These are phyloP conservation scores for Tuber magnatum DNA, from an alignment of 495 filamentous ascomycete species.

Conservation along the genomic window DNA sequence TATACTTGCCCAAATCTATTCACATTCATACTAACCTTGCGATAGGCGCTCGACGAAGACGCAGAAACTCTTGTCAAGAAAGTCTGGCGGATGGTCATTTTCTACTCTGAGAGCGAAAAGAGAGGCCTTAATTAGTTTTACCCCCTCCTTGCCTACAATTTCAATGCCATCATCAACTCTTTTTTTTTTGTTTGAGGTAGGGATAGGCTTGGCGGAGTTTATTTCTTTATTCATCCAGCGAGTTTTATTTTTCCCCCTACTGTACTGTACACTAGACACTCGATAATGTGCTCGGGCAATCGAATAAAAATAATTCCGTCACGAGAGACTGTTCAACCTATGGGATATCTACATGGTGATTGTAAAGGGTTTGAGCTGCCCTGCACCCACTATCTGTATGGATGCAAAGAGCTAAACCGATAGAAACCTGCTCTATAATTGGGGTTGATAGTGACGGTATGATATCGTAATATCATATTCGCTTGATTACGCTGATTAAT, in stretches of 20 bases:
- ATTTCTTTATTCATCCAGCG: background rate
- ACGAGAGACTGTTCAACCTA: background rate
- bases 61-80: slow-evolving; percentile 91
- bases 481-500: background rate
- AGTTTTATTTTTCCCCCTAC: background rate
- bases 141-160: slow-evolving; percentile 14
- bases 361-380: background rate
- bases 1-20: slow-evolving; percentile 1
- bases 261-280: slow-evolving; percentile 1
- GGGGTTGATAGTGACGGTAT: background rate
- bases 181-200: slow-evolving; percentile 9
- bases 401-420: background rate
- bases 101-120: slow-evolving; percentile 95
- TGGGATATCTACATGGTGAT: background rate
- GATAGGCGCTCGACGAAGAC: slow-evolving; percentile 86
- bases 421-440: background rate
- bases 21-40: slow-evolving; percentile 10
- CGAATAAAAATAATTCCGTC: background rate
- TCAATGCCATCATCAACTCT: slow-evolving; percentile 6
- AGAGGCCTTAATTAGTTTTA: slow-evolving; percentile 56
- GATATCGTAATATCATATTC: too few species aligned
- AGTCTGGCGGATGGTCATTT: slow-evolving; percentile 96
- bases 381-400: background rate
- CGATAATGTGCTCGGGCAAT: background rate
- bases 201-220: slow-evolving; percentile 1